These are phyloP conservation scores for Geotrichum phurueaensis DNA, from an alignment of 1,139 yeast genomes.

Conservation along the genomic window DNA sequence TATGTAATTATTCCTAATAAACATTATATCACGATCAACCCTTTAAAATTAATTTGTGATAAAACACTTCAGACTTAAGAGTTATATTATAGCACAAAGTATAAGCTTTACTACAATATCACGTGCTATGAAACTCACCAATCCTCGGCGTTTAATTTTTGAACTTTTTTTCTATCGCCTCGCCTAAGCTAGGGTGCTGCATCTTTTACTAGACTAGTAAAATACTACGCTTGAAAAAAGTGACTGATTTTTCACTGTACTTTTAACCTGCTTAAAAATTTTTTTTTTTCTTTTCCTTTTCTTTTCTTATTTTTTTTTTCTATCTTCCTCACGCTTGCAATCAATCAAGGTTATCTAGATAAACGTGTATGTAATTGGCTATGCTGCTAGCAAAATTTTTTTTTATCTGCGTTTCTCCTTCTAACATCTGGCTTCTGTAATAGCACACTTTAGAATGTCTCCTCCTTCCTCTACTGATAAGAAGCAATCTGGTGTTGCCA, in stretches of 20 bases:
- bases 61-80: no score
- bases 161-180: not conserved
- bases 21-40: no score
- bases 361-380: not conserved
- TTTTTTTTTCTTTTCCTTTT: not conserved
- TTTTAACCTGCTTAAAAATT: not conserved
- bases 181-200: not conserved
- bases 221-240: not conserved
- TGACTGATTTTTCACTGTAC: not conserved
- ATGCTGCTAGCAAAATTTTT: not conserved
- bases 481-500: conserved; percentile 84
- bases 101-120: not conserved
- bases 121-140: not conserved
- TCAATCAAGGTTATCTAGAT: conserved; percentile 1
- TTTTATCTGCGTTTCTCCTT: not conserved
- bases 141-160: not conserved
- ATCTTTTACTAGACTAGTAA: not conserved
- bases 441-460: conserved; percentile 39
- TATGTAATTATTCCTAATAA: no score
- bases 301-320: not conserved
- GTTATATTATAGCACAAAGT: no score
- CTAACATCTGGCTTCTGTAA: not conserved
- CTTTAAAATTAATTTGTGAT: no score
- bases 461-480: conserved; percentile 48
- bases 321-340: not conserved